Evolutionary conservation across 2,329 filamentous ascomycete genomes (phyloP).

Genomic region (Amylocarpus encephaloides): DNA sequence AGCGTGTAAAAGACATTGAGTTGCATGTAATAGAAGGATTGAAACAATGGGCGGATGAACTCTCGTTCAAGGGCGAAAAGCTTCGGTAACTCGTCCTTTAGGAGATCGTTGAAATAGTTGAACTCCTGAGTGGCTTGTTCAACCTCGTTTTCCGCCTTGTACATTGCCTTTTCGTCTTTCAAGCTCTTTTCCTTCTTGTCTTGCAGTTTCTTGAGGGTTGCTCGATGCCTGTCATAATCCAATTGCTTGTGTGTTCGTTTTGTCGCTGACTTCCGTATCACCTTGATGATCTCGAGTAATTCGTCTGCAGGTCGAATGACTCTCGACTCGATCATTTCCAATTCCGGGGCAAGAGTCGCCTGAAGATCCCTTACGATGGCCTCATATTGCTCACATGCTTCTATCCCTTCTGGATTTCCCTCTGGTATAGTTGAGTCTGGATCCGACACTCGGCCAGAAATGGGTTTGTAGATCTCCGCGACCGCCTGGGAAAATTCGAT

Average conservation of each 20-base stretch:
- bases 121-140: slow-evolving; percentile 92
- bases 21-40: slow-evolving; percentile 99
- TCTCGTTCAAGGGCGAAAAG: slow-evolving; percentile 84
- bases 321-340: slow-evolving; percentile 94
- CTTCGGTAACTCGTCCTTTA: slow-evolving; percentile 92
- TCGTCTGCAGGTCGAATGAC: slow-evolving; percentile 91
- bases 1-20: slow-evolving; percentile 98
- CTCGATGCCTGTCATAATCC: slow-evolving; percentile 84
- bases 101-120: slow-evolving; percentile 94
- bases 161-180: slow-evolving; percentile 96
- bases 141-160: slow-evolving; percentile 88
- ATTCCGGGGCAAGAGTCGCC: slow-evolving; percentile 78
- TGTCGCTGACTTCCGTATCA: slow-evolving; percentile 77
- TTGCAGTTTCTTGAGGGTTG: slow-evolving; percentile 83
- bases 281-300: slow-evolving; percentile 89
- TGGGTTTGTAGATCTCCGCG: slow-evolving; percentile 95
- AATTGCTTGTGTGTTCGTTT: slow-evolving; percentile 98
- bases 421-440: slow-evolving; percentile 75
- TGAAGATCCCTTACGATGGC: slow-evolving; percentile 83
- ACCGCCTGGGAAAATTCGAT: slow-evolving; percentile 97
- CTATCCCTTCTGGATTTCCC: slow-evolving; percentile 88
- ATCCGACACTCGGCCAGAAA: slow-evolving; percentile 91
- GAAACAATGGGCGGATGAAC: slow-evolving; percentile 95
- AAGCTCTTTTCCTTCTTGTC: slow-evolving; percentile 95
- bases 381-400: slow-evolving; percentile 95